Evolutionary conservation across 2,329 filamentous ascomycete genomes (phyloP).

Genomic region (Alternaria rosae): DNA sequence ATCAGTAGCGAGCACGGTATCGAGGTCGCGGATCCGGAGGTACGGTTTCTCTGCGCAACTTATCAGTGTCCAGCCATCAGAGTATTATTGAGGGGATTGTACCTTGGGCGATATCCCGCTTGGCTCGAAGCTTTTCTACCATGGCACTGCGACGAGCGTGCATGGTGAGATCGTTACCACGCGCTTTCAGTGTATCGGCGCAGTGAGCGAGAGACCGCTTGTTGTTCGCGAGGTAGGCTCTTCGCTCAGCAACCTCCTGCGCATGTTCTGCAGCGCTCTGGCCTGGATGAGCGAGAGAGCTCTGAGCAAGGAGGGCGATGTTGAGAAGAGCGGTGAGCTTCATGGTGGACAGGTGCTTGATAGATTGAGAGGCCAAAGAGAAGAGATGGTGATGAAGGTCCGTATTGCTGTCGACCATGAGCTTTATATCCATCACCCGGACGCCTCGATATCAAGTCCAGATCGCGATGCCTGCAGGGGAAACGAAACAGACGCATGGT

Average conservation of each 20-base stretch:
- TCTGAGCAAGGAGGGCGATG: constrained; percentile 37
- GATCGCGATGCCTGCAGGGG: background rate
- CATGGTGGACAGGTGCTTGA: constrained; percentile 21
- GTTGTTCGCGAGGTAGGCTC: constrained; percentile 44
- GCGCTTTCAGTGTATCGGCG: constrained; percentile 49
- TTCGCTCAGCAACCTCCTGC: constrained; percentile 47
- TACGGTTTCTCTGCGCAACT: constrained; percentile 30
- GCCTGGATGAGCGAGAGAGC: constrained; percentile 49
- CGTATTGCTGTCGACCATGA: background rate
- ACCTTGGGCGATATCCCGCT: constrained; percentile 41
- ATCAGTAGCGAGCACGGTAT: constrained; percentile 36
- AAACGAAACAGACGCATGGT: background rate
- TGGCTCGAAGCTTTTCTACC: constrained; percentile 51
- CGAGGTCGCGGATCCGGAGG: constrained; percentile 38
- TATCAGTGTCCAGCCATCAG: constrained; percentile 12
- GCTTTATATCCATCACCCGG: constrained; percentile 1
- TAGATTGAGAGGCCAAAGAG: background rate
- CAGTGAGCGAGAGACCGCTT: constrained; percentile 54
- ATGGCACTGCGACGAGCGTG: constrained; percentile 52
- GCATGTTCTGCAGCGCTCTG: constrained; percentile 43
- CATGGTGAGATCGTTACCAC: constrained; percentile 52
- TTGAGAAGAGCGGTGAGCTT: constrained; percentile 35
- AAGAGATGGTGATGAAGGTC: constrained; percentile 2
- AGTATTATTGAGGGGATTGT: background rate
- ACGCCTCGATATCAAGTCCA: too few species aligned